Evolutionary conservation across 495 filamentous ascomycete genomes (phyloP).

Genomic region (Trichoderma parareesei): DNA sequence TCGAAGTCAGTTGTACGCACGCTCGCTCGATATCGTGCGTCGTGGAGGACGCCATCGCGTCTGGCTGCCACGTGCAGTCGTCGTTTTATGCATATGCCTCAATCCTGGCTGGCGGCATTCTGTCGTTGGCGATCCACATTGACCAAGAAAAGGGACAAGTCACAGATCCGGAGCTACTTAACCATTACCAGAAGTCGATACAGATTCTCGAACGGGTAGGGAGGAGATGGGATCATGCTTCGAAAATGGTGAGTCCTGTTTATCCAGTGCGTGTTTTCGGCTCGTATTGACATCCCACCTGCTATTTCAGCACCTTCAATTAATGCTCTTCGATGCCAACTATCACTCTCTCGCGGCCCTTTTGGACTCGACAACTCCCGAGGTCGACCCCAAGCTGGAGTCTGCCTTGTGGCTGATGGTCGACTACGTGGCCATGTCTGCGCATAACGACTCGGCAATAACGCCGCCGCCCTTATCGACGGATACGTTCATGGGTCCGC

Average conservation of each 20-base stretch:
- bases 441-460: neutral
- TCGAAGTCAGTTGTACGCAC: neutral
- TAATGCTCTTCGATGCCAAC: conserved; percentile 6
- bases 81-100: conserved; percentile 6
- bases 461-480: neutral
- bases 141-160: conserved; percentile 7
- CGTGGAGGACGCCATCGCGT: conserved; percentile 1
- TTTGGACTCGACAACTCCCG: neutral
- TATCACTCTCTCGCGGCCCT: neutral
- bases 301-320: conserved; percentile 1
- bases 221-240: conserved; percentile 5
- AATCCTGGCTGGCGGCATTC: conserved; percentile 2
- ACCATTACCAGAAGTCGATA: neutral
- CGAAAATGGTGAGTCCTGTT: neutral
- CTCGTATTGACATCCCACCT: neutral
- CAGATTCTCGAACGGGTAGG: neutral
- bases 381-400: neutral
- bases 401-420: neutral
- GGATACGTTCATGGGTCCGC: conserved; percentile 1
- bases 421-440: conserved; percentile 4
- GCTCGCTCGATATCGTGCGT: neutral
- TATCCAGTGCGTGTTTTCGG: neutral
- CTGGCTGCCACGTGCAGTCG: conserved; percentile 6
- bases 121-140: neutral
- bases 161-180: neutral